Conservation (phyloP, 1,139 yeast genomes). For the Yamadazyma aaseri region DNA sequence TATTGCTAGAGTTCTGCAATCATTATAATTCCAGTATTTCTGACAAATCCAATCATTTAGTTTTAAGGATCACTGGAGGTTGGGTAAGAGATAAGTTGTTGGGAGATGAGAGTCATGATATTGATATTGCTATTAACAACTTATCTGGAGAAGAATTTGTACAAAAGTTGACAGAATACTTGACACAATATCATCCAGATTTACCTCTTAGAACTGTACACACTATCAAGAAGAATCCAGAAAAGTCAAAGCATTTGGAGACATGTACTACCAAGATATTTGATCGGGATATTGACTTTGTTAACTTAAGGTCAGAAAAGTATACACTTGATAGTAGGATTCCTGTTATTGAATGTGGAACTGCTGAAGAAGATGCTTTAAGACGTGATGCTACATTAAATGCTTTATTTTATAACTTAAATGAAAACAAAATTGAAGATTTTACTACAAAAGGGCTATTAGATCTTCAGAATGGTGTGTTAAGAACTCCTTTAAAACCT, state of each 20-base stretch:
- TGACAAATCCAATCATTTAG: constrained; percentile 23
- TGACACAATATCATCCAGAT: constrained; percentile 42
- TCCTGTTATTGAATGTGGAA: constrained; percentile 76
- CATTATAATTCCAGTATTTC: constrained; percentile 27
- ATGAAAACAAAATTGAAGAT: constrained; percentile 71
- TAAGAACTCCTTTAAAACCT: constrained; percentile 88
- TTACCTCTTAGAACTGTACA: constrained; percentile 57
- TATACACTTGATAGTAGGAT: constrained; percentile 81
- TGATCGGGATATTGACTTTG: constrained; percentile 86
- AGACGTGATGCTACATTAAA: constrained; percentile 94
- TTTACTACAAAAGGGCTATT: constrained; percentile 71
- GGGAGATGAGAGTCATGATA: constrained; percentile 76
- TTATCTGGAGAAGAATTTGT: constrained; percentile 90
- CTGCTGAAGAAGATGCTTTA: constrained; percentile 87
- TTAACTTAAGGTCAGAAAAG: constrained; percentile 82
- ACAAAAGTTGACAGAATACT: constrained; percentile 54
- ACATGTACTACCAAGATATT: constrained; percentile 89
- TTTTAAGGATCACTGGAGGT: constrained; percentile 90
- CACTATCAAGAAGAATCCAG: constrained; percentile 89
- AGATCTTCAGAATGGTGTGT: constrained; percentile 67
- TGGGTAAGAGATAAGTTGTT: constrained; percentile 97
- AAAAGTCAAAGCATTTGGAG: constrained; percentile 91
- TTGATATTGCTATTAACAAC: constrained; percentile 85
- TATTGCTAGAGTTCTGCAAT: constrained; percentile 45
- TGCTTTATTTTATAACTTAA: constrained; percentile 84